Conservation (phyloP, 129 eudicot species). For the Pseudognaphalium luteoalbum region DNA sequence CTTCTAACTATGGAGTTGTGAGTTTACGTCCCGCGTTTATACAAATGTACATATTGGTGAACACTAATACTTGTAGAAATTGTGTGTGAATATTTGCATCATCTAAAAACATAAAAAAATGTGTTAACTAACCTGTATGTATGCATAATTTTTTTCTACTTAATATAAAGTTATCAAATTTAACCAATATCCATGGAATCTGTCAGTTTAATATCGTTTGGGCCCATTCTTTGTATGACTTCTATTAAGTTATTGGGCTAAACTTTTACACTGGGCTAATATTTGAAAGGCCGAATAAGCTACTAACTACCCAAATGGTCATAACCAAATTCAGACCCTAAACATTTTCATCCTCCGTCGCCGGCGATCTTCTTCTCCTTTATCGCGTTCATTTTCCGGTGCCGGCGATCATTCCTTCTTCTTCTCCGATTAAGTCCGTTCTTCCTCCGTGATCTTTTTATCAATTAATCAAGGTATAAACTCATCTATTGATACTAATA, state of each 20-base stretch:
- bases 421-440: neutral
- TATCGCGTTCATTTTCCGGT: neutral
- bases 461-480: neutral
- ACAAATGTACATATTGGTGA: too few species aligned
- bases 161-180: too few species aligned
- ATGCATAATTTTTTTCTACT: too few species aligned
- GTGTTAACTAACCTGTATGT: too few species aligned
- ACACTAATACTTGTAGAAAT: too few species aligned
- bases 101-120: too few species aligned
- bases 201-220: neutral
- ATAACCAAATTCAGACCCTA: neutral
- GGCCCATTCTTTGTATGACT: neutral
- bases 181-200: too few species aligned
- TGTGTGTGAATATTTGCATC: too few species aligned
- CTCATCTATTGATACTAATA: neutral
- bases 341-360: neutral
- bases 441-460: neutral
- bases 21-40: too few species aligned
- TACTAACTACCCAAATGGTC: neutral
- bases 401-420: neutral
- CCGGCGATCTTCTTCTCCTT: neutral
- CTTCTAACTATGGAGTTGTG: too few species aligned
- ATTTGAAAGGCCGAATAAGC: neutral
- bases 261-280: neutral
- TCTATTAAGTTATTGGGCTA: neutral